Evolutionary conservation across 345 rosid species (phyloP).

Genomic region (Eutrema yunnanense): DNA sequence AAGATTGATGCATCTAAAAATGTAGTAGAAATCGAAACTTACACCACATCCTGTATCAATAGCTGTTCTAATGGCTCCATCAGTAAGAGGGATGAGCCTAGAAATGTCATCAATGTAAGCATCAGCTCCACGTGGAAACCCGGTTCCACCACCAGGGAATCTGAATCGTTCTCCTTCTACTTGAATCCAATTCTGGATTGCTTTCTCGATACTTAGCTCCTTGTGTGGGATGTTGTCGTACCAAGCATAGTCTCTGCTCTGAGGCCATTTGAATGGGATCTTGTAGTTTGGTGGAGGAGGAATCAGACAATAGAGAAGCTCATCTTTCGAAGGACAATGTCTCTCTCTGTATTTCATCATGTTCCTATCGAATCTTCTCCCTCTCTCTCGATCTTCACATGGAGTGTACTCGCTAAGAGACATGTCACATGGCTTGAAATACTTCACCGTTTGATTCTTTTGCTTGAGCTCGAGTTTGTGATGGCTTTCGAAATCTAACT

Average conservation of each 20-base stretch:
- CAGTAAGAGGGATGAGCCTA: slow-evolving; percentile 64
- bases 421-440: slow-evolving; percentile 70
- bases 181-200: slow-evolving; percentile 96
- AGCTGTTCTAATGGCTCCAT: slow-evolving; percentile 75
- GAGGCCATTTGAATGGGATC: slow-evolving; percentile 97
- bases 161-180: slow-evolving; percentile 73
- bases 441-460: slow-evolving; percentile 24
- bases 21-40: slow-evolving; percentile 18
- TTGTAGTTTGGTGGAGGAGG: slow-evolving; percentile 97
- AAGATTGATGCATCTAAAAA: neutral
- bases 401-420: slow-evolving; percentile 81
- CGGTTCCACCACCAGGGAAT: slow-evolving; percentile 98
- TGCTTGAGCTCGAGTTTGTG: slow-evolving; percentile 51
- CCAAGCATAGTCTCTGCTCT: slow-evolving; percentile 95
- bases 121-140: slow-evolving; percentile 92
- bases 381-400: slow-evolving; percentile 68
- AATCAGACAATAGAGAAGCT: slow-evolving; percentile 60
- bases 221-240: slow-evolving; percentile 88
- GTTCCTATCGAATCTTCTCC: slow-evolving; percentile 64
- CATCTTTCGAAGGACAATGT: slow-evolving; percentile 81
- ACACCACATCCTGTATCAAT: slow-evolving; percentile 98
- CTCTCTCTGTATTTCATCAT: slow-evolving; percentile 89
- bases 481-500: slow-evolving; percentile 80
- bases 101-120: slow-evolving; percentile 81
- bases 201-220: slow-evolving; percentile 94